Percentiles rank a stretch among this genome's conserved stretches.
phyloP scores from a whole-genome alignment of 306 rosid species.

The Vigna radiata region DNA sequence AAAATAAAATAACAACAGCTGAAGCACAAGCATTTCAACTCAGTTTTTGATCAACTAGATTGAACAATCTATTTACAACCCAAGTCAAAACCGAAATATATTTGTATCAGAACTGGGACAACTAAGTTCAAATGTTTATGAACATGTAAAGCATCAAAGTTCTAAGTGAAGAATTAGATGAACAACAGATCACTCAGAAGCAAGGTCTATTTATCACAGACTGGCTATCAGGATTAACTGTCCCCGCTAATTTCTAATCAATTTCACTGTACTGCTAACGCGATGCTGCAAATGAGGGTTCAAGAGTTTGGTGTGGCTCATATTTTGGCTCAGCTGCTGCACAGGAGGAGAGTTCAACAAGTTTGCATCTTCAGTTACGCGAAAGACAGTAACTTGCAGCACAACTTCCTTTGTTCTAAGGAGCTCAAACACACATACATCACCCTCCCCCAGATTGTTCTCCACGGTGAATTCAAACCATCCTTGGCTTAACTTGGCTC shows the following conservation, averaged over 20 bases:
- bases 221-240: conserved; percentile 41
- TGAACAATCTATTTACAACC: conserved; percentile 76
- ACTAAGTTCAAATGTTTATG: conserved; percentile 53
- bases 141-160: conserved; percentile 59
- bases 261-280: conserved; percentile 45
- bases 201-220: conserved; percentile 50
- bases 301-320: conserved; percentile 52
- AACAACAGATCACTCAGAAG: conserved; percentile 49
- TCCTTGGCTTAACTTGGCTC: conserved; percentile 95
- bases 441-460: conserved; percentile 92
- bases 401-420: conserved; percentile 71
- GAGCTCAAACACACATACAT: conserved; percentile 95
- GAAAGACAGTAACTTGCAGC: conserved; percentile 78
- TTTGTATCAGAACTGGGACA: conserved; percentile 52
- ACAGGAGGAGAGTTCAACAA: conserved; percentile 53
- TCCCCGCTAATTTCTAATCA: conserved; percentile 57
- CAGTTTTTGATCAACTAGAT: conserved; percentile 55
- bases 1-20: neutral
- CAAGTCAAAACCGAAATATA: conserved; percentile 52
- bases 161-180: conserved; percentile 59
- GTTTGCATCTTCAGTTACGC: conserved; percentile 64
- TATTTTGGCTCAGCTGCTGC: conserved; percentile 46
- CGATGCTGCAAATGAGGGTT: conserved; percentile 61
- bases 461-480: conserved; percentile 91
- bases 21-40: conserved; percentile 43